Evolutionary conservation across 805 yeast genomes (phyloP).

Genomic region (Suhomyces canberraensis): DNA sequence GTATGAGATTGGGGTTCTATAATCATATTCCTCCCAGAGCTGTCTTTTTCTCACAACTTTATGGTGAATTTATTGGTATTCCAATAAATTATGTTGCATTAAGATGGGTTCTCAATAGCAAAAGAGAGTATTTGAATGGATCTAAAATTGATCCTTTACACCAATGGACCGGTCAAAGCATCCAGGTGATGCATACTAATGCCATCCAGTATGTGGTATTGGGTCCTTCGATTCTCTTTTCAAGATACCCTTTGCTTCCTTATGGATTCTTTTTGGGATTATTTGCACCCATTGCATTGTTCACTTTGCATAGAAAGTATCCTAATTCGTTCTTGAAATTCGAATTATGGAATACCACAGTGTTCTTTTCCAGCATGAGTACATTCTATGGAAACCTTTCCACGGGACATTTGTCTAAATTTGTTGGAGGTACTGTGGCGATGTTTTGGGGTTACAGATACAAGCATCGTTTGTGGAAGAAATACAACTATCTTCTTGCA

Average conservation of each 20-base stretch:
- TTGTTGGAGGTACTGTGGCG: conserved; percentile 46
- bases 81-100: conserved; percentile 49
- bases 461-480: conserved; percentile 38
- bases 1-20: conserved; percentile 51
- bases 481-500: conserved; percentile 46
- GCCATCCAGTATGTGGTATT: conserved; percentile 50
- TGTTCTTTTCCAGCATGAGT: conserved; percentile 46
- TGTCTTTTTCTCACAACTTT: conserved; percentile 49
- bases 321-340: conserved; percentile 25
- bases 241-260: conserved; percentile 41
- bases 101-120: conserved; percentile 44
- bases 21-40: conserved; percentile 50
- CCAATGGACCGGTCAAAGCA: conserved; percentile 51
- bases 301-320: conserved; percentile 21
- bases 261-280: conserved; percentile 43
- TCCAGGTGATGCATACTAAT: conserved; percentile 43
- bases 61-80: conserved; percentile 52
- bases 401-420: conserved; percentile 47
- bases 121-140: conserved; percentile 36
- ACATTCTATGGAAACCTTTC: conserved; percentile 48
- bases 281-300: conserved; percentile 35
- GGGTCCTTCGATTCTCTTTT: conserved; percentile 45
- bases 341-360: conserved; percentile 45
- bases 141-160: conserved; percentile 40
- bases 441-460: conserved; percentile 45